Evolutionary conservation across 2,329 filamentous ascomycete species (phyloP), one percentile per base, ranked within the genome.

Genomic region (Neonectria punicea): DNA sequence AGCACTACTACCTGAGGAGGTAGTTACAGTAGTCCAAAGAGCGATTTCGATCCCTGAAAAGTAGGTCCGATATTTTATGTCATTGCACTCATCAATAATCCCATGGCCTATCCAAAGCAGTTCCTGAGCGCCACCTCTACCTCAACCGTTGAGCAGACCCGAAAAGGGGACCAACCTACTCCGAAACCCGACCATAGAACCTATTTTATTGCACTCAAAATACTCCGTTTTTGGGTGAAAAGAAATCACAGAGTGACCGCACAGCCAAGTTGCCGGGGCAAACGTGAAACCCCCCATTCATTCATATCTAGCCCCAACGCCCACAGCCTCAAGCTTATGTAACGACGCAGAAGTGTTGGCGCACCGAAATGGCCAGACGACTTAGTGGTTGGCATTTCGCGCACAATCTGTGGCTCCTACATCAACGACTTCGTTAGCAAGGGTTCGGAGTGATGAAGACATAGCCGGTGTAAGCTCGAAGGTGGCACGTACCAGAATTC

Each of bases 401-500:
- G 30, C 61, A 64, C 34, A 56, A 14, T 20, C 61, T 58, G 25
- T 64, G 61, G 32, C 53, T 58, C 61, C 61, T 64, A 30, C 20
- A 13, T 22, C 34, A 9, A 41, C 13, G 7, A 18, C 16, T 59
- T 20, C 11, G 30, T 59, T 43, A 59, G 43, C n/a, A 39, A 46
- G 2, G 6, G 18, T 18, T 32, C 25, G 4, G 47, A 28, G 46
- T 20, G 36, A 44, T 25, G 16, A 34, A 25, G 46, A 16, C 39
- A 14, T 30, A 10, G 11, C 11, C 13, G 8, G n/a, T 51, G 49
- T 11, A 47, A 18, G 14, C 20, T 49, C 25, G 22, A 13, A 14
- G 32, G n/a, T 28, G 59, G 22, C 22, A 41, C 71, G 39, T 65
- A 73, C 71, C 71, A 73, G 32, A 67, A 73, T 47, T 73, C 68